Evolutionary conservation across 371 early-diverging fungal genomes (phyloP).

Genomic region (Mortierella sp.): DNA sequence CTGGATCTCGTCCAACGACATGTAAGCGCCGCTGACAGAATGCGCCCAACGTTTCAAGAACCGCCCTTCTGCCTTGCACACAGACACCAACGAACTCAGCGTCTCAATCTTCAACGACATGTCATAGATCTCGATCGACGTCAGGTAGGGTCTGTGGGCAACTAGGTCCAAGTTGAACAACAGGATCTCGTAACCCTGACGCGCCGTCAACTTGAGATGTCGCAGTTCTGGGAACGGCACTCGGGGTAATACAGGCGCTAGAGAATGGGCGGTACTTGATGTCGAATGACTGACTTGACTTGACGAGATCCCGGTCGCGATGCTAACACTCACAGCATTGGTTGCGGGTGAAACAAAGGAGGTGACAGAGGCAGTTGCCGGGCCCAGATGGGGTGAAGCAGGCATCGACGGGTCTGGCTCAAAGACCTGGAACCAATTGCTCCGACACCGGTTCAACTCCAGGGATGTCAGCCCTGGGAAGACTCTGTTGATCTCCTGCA

Average conservation of each 20-base stretch:
- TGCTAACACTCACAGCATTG: neutral
- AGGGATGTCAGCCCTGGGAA: conserved; percentile 34
- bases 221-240: conserved; percentile 24
- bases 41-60: conserved; percentile 21
- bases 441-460: conserved; percentile 38
- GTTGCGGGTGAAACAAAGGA: conserved; percentile 4
- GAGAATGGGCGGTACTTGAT: neutral
- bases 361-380: conserved; percentile 1
- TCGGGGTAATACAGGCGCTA: neutral
- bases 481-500: conserved; percentile 37
- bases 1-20: conserved; percentile 7
- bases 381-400: conserved; percentile 13
- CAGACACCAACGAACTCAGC: conserved; percentile 16
- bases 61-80: conserved; percentile 20
- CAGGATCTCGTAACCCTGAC: conserved; percentile 28
- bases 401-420: conserved; percentile 31
- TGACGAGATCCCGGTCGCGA: neutral
- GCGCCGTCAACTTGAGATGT: conserved; percentile 34
- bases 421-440: conserved; percentile 41
- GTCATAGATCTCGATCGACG: conserved; percentile 28
- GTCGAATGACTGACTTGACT: conserved; percentile 11
- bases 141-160: conserved; percentile 19
- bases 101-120: conserved; percentile 34
- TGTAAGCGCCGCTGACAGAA: neutral
- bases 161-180: conserved; percentile 27